Conservation (phyloP, 345 rosid genomes). For the Eucalyptus viminalis region DNA sequence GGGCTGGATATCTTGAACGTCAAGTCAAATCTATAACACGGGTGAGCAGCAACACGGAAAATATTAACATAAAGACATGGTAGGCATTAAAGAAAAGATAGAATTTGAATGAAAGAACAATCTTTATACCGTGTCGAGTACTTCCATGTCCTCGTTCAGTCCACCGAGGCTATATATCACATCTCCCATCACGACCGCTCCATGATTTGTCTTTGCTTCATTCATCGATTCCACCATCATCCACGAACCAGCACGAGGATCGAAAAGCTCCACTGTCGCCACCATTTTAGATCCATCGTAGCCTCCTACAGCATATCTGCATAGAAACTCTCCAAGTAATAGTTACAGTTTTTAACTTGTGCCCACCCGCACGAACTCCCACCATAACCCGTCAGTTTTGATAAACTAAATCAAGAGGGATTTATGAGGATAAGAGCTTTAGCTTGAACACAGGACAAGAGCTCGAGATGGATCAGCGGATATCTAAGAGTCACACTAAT, state of each 20-base stretch:
- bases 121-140: conserved; percentile 12
- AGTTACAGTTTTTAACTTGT: neutral
- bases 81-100: neutral
- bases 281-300: conserved; percentile 14
- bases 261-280: conserved; percentile 17
- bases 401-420: neutral
- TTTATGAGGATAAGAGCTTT: neutral
- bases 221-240: conserved; percentile 11
- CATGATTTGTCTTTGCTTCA: conserved; percentile 11
- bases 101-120: neutral
- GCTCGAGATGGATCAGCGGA: neutral
- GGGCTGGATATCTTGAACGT: neutral
- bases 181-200: conserved; percentile 9
- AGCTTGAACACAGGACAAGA: neutral
- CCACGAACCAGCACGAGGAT: conserved; percentile 24
- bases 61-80: neutral
- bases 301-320: conserved; percentile 30
- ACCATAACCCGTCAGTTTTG: neutral
- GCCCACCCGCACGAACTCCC: neutral
- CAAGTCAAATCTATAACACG: neutral
- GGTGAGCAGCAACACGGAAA: neutral
- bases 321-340: neutral
- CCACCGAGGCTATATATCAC: conserved; percentile 21
- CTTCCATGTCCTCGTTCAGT: neutral
- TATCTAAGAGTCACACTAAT: neutral